Evolutionary conservation across 805 yeast genomes (phyloP).

Genomic region (Yarrowia porcina): DNA sequence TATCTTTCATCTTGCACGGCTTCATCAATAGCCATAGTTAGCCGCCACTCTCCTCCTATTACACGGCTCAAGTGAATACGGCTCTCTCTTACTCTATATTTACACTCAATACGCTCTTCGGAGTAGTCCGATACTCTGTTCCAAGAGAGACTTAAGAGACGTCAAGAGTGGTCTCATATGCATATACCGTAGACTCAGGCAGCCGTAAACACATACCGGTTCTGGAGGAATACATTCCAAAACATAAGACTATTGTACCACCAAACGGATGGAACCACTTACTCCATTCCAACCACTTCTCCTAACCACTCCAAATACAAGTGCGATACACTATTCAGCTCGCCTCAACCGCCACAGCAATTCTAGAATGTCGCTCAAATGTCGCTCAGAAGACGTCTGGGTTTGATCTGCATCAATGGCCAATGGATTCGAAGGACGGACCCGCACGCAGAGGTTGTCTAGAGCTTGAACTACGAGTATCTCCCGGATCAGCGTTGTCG

Average conservation of each 20-base stretch:
- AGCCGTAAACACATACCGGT: background rate
- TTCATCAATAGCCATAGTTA: too few species aligned
- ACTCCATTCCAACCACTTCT: background rate
- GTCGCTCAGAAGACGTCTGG: background rate
- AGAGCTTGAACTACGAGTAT: too few species aligned
- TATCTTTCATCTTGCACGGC: background rate
- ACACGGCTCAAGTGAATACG: background rate
- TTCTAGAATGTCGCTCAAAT: constrained; percentile 14
- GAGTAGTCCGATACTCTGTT: background rate
- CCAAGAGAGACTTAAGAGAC: too few species aligned
- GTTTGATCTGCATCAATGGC: background rate
- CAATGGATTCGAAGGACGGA: background rate
- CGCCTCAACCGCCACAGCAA: too few species aligned
- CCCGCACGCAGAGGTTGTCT: too few species aligned
- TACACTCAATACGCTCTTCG: background rate
- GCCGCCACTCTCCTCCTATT: too few species aligned
- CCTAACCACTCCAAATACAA: too few species aligned
- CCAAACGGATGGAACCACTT: too few species aligned
- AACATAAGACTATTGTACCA: too few species aligned
- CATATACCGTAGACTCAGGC: background rate
- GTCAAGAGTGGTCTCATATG: background rate
- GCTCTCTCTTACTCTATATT: background rate
- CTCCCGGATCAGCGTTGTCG: constrained; percentile 4
- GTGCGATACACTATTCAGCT: too few species aligned
- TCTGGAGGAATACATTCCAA: too few species aligned